Evolutionary conservation across 2,329 filamentous ascomycete species (phyloP).

Genomic region (Cladorrhinum sp.): DNA sequence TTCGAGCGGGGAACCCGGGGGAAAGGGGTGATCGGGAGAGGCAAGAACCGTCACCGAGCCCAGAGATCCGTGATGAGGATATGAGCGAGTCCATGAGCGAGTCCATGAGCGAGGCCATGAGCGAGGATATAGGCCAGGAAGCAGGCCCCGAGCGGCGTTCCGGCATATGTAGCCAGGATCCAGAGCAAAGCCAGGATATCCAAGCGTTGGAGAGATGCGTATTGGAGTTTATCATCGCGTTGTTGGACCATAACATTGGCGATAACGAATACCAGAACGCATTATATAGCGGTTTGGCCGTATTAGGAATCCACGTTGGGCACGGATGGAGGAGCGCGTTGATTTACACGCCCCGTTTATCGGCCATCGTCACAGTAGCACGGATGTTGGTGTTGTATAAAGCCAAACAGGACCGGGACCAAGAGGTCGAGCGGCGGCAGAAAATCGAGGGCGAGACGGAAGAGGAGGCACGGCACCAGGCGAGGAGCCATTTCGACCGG

Average conservation of each 20-base stretch:
- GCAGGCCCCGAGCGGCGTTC: neutral
- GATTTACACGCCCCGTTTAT: slow-evolving; percentile 5
- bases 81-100: neutral
- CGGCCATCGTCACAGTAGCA: slow-evolving; percentile 3
- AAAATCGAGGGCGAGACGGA: neutral
- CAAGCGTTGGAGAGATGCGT: neutral
- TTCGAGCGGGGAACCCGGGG: neutral
- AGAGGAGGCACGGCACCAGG: neutral
- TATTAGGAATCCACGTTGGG: slow-evolving; percentile 1
- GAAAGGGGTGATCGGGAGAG: neutral
- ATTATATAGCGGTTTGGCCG: slow-evolving; percentile 8
- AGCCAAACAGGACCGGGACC: neutral
- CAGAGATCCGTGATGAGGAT: too few species aligned
- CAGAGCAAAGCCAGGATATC: neutral
- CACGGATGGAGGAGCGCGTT: slow-evolving; percentile 5
- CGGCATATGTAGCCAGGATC: neutral
- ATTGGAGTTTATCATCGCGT: slow-evolving; percentile 6
- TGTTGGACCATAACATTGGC: slow-evolving; percentile 6
- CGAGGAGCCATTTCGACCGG: slow-evolving; percentile 7
- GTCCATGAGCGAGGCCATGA: neutral
- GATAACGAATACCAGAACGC: slow-evolving; percentile 7
- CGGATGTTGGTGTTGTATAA: slow-evolving; percentile 9
- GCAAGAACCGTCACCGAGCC: neutral
- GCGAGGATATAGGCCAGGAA: neutral
- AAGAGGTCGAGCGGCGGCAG: neutral